These are phyloP conservation scores for Scutellaria galericulata DNA, from an alignment of 257 asterid genomes.

Conservation along the genomic window DNA sequence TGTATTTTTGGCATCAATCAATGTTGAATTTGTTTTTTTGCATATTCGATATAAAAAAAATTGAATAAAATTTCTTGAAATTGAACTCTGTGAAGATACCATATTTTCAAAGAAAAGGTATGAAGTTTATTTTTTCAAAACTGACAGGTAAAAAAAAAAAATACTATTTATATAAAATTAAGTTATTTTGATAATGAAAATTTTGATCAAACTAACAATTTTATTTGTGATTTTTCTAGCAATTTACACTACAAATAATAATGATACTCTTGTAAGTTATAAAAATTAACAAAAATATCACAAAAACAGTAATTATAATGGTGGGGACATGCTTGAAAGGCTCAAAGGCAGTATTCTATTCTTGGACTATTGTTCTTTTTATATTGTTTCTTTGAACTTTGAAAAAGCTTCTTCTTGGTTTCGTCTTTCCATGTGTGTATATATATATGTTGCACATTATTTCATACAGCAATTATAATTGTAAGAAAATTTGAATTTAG, in stretches of 20 bases:
- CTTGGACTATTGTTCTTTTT: constrained; percentile 26
- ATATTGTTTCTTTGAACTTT: constrained; percentile 29
- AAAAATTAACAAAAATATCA: constrained; percentile 28
- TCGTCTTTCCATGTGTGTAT: constrained; percentile 4
- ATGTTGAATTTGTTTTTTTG: no score
- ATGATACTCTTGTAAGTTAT: background rate
- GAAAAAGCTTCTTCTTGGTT: constrained; percentile 24
- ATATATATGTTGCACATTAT: constrained; percentile 3
- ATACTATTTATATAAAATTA: no score
- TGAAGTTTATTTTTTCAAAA: no score
- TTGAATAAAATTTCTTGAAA: no score
- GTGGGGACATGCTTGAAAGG: constrained; percentile 60
- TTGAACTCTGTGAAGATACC: no score
- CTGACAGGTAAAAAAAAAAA: no score
- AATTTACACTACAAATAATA: background rate
- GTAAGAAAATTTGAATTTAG: constrained; percentile 46
- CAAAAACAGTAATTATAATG: constrained; percentile 32
- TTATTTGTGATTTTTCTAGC: no score
- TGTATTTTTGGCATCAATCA: no score
- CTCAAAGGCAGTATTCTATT: constrained; percentile 41
- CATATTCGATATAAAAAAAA: no score
- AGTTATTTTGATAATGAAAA: no score
- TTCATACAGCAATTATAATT: constrained; percentile 27
- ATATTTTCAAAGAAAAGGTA: no score
- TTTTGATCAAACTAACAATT: no score